Base-by-base conservation (phyloP, 371 early-diverging fungal genomes). In the Mucor irregularis region DNA sequence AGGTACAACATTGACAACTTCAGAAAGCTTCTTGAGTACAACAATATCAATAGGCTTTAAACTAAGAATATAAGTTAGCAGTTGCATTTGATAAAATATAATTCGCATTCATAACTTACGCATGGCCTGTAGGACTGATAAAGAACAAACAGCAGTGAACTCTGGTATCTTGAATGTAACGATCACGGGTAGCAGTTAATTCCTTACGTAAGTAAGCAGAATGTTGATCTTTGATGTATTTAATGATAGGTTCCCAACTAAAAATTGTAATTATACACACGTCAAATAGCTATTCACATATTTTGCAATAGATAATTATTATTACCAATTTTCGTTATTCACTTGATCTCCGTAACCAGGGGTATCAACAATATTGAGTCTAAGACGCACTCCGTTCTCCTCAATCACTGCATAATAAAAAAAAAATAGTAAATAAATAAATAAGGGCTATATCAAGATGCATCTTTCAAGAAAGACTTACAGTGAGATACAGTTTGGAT, bases 171-270 rank as follows among this genome's bases (percentile, higher is more conserved):
- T 89, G 86, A 71, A 94, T 92, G 59, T 86, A 84, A 45, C 90
- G 84, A 56, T 91, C 91, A 58, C 94, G 87, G 56, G 80, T 83
- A 40, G 94, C 90, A 49, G 92, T 90, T 49, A 90, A 78, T 73
- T 90, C 94, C 69, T 89, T 92, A 74, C 86, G 93, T 62, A 94
- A 77, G 73, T 90, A 94, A 56, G 89, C 85, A 21, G 90, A 89
- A 73, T 93, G 93, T 74, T 94, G 94, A 66, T 94, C 93, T 78
- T 92, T 90, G 62, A 96, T 92, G 69, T 95, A 94, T 64, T 90
- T 90, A 73, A 92, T 85, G 43, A 92, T 90, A 24, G 91, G 90
- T 58, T 90, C 91, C 92, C 92, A 93, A 76, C 88, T 87, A 72
- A 1, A 26, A 9, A 40, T n/a, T 45, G 8, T 9, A 16, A 9